Evolutionary conservation across 306 rosid genomes (phyloP), one percentile per base, ranked within the genome.

Genomic region (Malus asiatica): DNA sequence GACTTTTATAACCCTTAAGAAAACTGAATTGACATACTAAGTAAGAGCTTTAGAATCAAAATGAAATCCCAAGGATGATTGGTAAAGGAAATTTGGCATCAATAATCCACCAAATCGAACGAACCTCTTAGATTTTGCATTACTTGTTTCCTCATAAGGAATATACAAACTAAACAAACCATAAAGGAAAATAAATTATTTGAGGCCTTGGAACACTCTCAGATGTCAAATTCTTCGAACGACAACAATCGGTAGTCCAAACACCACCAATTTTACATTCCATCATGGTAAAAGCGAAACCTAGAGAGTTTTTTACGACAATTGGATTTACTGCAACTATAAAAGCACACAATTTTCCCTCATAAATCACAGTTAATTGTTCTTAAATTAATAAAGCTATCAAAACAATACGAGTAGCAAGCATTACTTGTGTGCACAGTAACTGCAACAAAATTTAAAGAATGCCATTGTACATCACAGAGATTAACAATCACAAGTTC

Each of bases 321-420:
- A 33, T 20, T n/a, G 44, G 22, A 40, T 15, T 22, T 22, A 38
- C 67, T 57, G 29, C 29, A 60, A 30, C 35, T 8, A 32, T 11
- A 71, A 35, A 46, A 29, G 5, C 40, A 15, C 59, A 32, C 22
- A 29, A 61, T 22, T 53, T 61, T 48, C 57, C 38, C 77, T 58
- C 73, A 66, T 62, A 67, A 77, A 25, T 46, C 59, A 46, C 72
- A 60, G 32, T 16, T 79, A 25, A 78, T 29, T 75, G 38, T 40
- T 66, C 33, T 73, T 38, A 48, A 81, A 68, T 66, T 44, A 71
- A 35, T 45, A 20, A 51, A 70, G 12, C 45, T 6, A 61, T 13
- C 25, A 79, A 45, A 29, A 52, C 3, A 15, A 55, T 69, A 0
- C 2, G n/a, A 72, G 16, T 27, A 61, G 4, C 61, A 51, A 51